Conservation (phyloP, 345 rosid species). For the Brassica cretica region DNA sequence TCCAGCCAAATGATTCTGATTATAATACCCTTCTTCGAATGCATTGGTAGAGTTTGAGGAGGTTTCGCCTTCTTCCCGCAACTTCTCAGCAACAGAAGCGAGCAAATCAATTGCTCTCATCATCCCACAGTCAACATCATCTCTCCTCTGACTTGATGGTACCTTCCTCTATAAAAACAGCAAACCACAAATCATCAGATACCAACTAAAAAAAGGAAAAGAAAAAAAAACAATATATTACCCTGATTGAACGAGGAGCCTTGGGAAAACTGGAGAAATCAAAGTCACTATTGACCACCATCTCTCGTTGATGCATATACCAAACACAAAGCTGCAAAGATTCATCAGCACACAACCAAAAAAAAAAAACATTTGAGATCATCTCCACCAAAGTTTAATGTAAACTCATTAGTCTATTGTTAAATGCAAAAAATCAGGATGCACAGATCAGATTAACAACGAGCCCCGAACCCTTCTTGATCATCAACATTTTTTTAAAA, state of each 20-base stretch:
- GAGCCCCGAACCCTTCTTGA: slow-evolving; percentile 30
- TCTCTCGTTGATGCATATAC: slow-evolving; percentile 46
- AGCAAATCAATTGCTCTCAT: slow-evolving; percentile 80
- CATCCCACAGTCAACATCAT: slow-evolving; percentile 48
- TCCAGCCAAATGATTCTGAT: slow-evolving; percentile 41
- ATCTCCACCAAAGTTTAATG: slow-evolving; percentile 34
- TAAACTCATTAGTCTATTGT: neutral
- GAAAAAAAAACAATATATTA: slow-evolving; percentile 31
- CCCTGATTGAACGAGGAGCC: slow-evolving; percentile 89
- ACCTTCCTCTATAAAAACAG: slow-evolving; percentile 55
- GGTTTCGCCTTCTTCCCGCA: slow-evolving; percentile 79
- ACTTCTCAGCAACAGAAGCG: slow-evolving; percentile 85
- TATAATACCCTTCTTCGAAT: slow-evolving; percentile 55
- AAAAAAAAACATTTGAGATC: slow-evolving; percentile 32
- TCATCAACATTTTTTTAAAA: neutral
- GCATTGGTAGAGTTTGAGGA: slow-evolving; percentile 75
- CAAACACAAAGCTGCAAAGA: slow-evolving; percentile 38
- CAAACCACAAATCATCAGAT: slow-evolving; percentile 29
- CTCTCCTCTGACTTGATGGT: slow-evolving; percentile 40
- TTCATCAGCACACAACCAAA: slow-evolving; percentile 9
- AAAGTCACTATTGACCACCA: slow-evolving; percentile 76
- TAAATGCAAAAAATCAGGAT: neutral
- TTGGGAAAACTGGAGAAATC: slow-evolving; percentile 61
- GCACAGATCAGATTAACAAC: slow-evolving; percentile 26
- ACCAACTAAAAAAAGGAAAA: neutral